These are phyloP conservation scores for Linnemannia elongata DNA, from an alignment of 192 early-diverging fungal species.

Conservation along the genomic window DNA sequence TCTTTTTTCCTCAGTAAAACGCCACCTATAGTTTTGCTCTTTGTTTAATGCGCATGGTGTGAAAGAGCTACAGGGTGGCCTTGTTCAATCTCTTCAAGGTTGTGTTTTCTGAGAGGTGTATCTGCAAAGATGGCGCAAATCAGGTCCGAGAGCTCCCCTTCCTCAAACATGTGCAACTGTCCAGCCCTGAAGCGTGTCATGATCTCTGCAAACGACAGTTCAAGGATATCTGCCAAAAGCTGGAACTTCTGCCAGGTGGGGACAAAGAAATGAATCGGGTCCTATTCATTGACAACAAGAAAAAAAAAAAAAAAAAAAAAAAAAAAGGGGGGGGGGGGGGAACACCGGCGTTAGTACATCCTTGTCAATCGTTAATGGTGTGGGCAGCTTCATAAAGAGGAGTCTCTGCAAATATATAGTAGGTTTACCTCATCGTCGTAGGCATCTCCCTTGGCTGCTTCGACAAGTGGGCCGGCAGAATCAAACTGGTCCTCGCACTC, in stretches of 20 bases:
- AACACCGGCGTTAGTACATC: background rate
- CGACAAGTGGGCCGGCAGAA: constrained; percentile 35
- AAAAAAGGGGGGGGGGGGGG: background rate
- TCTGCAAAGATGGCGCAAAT: constrained; percentile 72
- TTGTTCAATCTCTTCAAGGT: constrained; percentile 64
- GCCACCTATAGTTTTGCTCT: background rate
- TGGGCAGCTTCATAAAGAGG: no score
- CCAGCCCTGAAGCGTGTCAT: constrained; percentile 64
- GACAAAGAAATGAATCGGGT: constrained; percentile 51
- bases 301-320: background rate
- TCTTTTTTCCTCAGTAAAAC: background rate
- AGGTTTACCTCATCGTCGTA: constrained; percentile 38
- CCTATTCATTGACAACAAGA: constrained; percentile 7
- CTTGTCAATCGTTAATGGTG: background rate
- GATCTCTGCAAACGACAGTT: constrained; percentile 68
- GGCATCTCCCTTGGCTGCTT: constrained; percentile 17
- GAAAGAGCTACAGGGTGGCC: constrained; percentile 44
- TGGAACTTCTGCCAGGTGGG: constrained; percentile 67
- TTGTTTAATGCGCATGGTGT: background rate
- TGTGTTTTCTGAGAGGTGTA: constrained; percentile 60
- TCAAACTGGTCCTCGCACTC: constrained; percentile 59
- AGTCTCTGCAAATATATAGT: background rate
- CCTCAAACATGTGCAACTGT: constrained; percentile 61
- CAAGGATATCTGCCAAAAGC: constrained; percentile 65
- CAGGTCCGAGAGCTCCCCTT: constrained; percentile 61